These are phyloP conservation scores for Corymbia maculata DNA, from an alignment of 345 rosid genomes.

Conservation along the genomic window DNA sequence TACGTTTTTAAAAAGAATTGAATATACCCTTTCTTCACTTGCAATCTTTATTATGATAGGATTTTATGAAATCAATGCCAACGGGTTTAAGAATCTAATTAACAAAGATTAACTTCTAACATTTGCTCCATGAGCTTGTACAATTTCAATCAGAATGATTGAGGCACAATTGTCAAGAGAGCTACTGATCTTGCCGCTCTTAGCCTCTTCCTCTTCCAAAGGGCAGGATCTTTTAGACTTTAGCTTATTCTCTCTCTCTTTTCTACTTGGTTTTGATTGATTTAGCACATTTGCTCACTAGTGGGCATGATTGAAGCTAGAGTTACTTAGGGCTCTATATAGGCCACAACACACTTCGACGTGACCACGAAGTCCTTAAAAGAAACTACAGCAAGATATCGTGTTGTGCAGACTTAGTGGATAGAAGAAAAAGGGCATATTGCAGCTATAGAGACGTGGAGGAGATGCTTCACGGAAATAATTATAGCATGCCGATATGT, in stretches of 20 bases:
- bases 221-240: background rate
- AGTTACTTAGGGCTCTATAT: background rate
- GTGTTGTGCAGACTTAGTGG: background rate
- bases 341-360: background rate
- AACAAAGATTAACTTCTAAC: background rate
- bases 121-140: background rate
- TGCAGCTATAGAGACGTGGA: background rate
- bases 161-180: background rate
- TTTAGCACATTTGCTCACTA: background rate
- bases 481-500: background rate
- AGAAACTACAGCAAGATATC: background rate
- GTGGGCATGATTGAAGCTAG: background rate
- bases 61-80: background rate
- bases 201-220: background rate
- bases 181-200: background rate
- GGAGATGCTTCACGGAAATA: background rate
- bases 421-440: background rate
- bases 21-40: background rate
- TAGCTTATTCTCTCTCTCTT: background rate
- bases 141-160: background rate
- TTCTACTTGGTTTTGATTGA: background rate
- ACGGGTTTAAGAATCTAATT: background rate
- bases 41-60: background rate
- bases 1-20: background rate
- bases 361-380: background rate